These are phyloP conservation scores for Lactarius sanguifluus DNA, from an alignment of 768 basidiomycete species.

Conservation along the genomic window DNA sequence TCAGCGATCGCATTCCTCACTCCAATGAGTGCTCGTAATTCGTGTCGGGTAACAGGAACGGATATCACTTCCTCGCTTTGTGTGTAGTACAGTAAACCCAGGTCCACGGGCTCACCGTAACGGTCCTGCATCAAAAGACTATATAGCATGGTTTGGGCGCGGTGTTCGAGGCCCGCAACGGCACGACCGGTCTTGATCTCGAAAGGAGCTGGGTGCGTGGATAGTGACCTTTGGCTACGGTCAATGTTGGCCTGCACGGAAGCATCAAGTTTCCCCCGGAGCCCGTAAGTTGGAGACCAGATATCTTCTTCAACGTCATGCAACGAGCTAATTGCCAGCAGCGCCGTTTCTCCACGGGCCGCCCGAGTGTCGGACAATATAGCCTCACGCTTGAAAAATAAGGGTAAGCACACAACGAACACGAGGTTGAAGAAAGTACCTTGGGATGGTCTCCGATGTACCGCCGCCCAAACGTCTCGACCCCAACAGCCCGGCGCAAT, in stretches of 20 bases:
- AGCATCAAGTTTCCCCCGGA: slow-evolving; percentile 95
- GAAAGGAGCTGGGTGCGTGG: slow-evolving; percentile 62
- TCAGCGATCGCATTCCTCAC: slow-evolving; percentile 82
- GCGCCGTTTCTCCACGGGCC: slow-evolving; percentile 45
- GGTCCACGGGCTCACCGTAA: slow-evolving; percentile 78
- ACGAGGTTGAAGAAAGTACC: slow-evolving; percentile 39
- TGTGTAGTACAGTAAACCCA: slow-evolving; percentile 92
- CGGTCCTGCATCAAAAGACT: slow-evolving; percentile 87
- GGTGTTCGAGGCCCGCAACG: slow-evolving; percentile 80
- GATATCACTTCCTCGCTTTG: slow-evolving; percentile 85
- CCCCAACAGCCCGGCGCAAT: slow-evolving; percentile 58
- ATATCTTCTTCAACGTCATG: slow-evolving; percentile 96
- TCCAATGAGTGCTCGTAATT: slow-evolving; percentile 79
- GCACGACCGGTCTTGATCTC: slow-evolving; percentile 95
- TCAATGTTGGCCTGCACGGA: slow-evolving; percentile 70
- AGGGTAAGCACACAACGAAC: slow-evolving; percentile 10
- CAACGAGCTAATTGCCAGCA: slow-evolving; percentile 71
- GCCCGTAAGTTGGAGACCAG: slow-evolving; percentile 91
- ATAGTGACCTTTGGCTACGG: slow-evolving; percentile 33
- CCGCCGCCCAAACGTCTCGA: slow-evolving; percentile 60
- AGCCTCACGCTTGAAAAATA: slow-evolving; percentile 52
- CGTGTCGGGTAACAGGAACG: slow-evolving; percentile 77
- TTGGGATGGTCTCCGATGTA: slow-evolving; percentile 68
- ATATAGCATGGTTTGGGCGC: slow-evolving; percentile 98
- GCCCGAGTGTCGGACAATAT: slow-evolving; percentile 68